Percentiles rank a stretch among this genome's conserved stretches.
phyloP scores from a whole-genome alignment of 2,329 filamentous ascomycete species.

The Ascosphaera aggregata region DNA sequence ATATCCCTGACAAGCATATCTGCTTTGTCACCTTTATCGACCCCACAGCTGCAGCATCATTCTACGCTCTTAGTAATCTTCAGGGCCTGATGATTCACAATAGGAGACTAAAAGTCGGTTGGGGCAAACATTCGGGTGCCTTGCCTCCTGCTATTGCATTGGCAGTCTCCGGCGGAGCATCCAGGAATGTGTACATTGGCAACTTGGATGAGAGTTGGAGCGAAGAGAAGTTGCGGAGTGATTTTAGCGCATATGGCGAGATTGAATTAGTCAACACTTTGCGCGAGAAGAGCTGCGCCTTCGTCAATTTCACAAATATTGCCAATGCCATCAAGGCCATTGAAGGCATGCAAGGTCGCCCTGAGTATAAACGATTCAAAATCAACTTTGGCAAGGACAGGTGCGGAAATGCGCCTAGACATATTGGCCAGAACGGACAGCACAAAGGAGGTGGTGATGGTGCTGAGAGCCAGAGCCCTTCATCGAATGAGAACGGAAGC shows the following conservation, averaged over 20 bases:
- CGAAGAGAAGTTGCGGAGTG: constrained; percentile 82
- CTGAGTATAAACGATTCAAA: constrained; percentile 97
- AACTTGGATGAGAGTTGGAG: constrained; percentile 96
- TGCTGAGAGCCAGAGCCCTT: constrained; percentile 30
- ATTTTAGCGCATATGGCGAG: constrained; percentile 93
- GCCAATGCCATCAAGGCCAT: constrained; percentile 99
- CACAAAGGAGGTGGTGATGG: constrained; percentile 33
- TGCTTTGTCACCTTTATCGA: constrained; percentile 99
- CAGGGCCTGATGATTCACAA: constrained; percentile 99
- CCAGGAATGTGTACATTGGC: constrained; percentile 95
- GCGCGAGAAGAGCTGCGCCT: constrained; percentile 96
- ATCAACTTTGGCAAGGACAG: constrained; percentile 99
- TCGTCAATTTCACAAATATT: constrained; percentile 99
- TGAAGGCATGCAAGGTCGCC: constrained; percentile 78
- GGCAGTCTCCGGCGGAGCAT: constrained; percentile 87
- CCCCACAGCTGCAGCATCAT: constrained; percentile 88
- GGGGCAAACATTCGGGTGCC: constrained; percentile 96
- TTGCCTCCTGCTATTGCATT: constrained; percentile 88
- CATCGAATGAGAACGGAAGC: constrained; percentile 29
- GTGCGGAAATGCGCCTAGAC: constrained; percentile 86
- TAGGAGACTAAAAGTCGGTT: constrained; percentile 89
- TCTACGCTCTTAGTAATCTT: constrained; percentile 92
- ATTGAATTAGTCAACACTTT: constrained; percentile 94
- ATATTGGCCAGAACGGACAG: constrained; percentile 43
- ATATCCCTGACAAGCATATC: constrained; percentile 98